Conservation (phyloP, 371 early-diverging fungal species). For the Mucor velutinosus region DNA sequence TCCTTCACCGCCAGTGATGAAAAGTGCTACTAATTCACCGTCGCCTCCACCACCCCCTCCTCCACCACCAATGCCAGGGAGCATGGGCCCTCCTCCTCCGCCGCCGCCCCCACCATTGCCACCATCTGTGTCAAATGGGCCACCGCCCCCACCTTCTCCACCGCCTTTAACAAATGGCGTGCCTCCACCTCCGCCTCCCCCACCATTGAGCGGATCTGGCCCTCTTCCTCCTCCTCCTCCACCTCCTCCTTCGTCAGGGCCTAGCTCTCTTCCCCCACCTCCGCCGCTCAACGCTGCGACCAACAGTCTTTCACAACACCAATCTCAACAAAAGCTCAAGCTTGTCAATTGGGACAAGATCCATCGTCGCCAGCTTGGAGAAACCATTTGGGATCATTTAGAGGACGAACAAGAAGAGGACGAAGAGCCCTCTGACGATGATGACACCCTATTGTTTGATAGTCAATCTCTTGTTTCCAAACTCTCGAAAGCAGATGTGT, state of each 20-base stretch:
- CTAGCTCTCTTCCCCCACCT: conserved; percentile 20
- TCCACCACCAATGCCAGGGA: neutral
- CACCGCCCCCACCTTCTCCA: conserved; percentile 1
- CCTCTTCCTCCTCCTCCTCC: conserved; percentile 18
- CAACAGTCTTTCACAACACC: conserved; percentile 26
- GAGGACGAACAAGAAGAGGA: conserved; percentile 18
- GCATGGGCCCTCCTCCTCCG: neutral
- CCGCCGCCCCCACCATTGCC: conserved; percentile 8
- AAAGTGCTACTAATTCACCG: neutral
- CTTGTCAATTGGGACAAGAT: conserved; percentile 89
- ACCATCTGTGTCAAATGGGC: neutral
- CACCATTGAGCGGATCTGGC: neutral
- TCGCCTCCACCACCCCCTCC: conserved; percentile 7
- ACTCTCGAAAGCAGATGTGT: conserved; percentile 61
- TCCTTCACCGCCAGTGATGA: neutral
- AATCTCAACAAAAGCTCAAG: conserved; percentile 74
- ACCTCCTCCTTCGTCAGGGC: conserved; percentile 11
- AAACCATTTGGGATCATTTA: conserved; percentile 62
- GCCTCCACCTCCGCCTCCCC: neutral
- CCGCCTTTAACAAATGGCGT: neutral
- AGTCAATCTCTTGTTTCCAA: conserved; percentile 30
- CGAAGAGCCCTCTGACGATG: neutral
- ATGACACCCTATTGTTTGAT: conserved; percentile 1
- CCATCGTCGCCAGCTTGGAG: conserved; percentile 53
- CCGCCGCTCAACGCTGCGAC: conserved; percentile 13